Evolutionary conservation across 2,329 filamentous ascomycete genomes (phyloP).

Genomic region (Aspergillus ochraceoroseus): DNA sequence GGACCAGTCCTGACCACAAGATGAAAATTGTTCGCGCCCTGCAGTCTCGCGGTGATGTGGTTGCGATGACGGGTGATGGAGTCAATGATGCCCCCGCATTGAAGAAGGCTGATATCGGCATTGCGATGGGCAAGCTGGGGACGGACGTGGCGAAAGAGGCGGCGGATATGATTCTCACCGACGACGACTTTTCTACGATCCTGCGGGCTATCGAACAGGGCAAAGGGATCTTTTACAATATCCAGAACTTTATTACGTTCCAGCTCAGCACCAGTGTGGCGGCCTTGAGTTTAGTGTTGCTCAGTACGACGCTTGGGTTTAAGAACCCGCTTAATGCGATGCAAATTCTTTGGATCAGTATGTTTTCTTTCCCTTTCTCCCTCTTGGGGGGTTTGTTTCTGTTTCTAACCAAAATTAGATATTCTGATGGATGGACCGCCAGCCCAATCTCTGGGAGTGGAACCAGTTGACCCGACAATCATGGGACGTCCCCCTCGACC

Average conservation of each 20-base stretch:
- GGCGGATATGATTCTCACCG: conserved; percentile 80
- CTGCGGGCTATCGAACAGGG: conserved; percentile 95
- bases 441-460: conserved; percentile 92
- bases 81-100: conserved; percentile 96
- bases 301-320: conserved; percentile 89
- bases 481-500: conserved; percentile 87
- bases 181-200: conserved; percentile 88
- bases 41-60: conserved; percentile 88
- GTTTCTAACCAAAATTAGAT: conserved; percentile 53
- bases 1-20: conserved; percentile 96
- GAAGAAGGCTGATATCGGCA: conserved; percentile 96
- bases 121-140: conserved; percentile 90
- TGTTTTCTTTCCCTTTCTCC: conserved; percentile 40
- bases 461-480: conserved; percentile 87
- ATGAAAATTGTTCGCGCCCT: conserved; percentile 92
- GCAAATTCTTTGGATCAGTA: conserved; percentile 99
- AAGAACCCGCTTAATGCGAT: conserved; percentile 96
- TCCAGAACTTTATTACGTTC: conserved; percentile 98
- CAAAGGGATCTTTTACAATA: conserved; percentile 99
- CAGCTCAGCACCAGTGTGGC: conserved; percentile 96
- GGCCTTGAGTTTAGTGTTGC: conserved; percentile 79
- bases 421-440: conserved; percentile 99
- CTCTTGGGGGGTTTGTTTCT: neutral
- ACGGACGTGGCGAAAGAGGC: conserved; percentile 97
- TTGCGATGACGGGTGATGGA: conserved; percentile 97